Percentiles rank a stretch among this genome's conserved stretches.
phyloP scores from a whole-genome alignment of 495 filamentous ascomycete genomes.

The Hypomontagnella submonticulosa region DNA sequence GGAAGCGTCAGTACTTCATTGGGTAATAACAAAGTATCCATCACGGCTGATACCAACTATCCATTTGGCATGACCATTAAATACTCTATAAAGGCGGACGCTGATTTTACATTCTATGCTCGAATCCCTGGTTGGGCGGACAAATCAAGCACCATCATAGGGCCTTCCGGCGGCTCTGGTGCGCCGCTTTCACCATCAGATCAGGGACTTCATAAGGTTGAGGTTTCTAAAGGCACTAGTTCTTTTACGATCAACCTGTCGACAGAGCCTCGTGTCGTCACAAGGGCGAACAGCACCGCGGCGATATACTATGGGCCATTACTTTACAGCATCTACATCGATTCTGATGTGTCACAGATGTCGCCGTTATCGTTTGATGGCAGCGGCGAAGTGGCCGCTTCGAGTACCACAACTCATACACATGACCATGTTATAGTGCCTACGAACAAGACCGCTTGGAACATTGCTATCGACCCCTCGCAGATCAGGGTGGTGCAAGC shows the following conservation, averaged over 20 bases:
- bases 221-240: conserved; percentile 48
- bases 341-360: conserved; percentile 37
- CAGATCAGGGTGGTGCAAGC: conserved; percentile 46
- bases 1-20: conserved; percentile 48
- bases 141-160: conserved; percentile 42
- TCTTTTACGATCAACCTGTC: conserved; percentile 46
- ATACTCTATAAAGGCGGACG: conserved; percentile 59
- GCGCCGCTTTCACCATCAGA: conserved; percentile 32
- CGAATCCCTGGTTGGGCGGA: conserved; percentile 62
- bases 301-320: conserved; percentile 66
- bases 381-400: conserved; percentile 19
- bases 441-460: conserved; percentile 54
- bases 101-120: conserved; percentile 61
- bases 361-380: conserved; percentile 24
- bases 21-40: conserved; percentile 39
- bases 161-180: conserved; percentile 5
- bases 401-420: conserved; percentile 42
- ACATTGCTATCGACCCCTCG: conserved; percentile 61
- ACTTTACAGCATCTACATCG: conserved; percentile 64
- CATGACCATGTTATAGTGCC: conserved; percentile 47
- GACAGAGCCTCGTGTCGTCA: conserved; percentile 48
- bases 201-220: conserved; percentile 53
- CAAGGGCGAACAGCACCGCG: conserved; percentile 65
- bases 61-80: conserved; percentile 61
- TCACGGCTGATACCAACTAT: conserved; percentile 57